Conservation (phyloP, 768 basidiomycete genomes). For the Tylopilus cervinicoccineus region DNA sequence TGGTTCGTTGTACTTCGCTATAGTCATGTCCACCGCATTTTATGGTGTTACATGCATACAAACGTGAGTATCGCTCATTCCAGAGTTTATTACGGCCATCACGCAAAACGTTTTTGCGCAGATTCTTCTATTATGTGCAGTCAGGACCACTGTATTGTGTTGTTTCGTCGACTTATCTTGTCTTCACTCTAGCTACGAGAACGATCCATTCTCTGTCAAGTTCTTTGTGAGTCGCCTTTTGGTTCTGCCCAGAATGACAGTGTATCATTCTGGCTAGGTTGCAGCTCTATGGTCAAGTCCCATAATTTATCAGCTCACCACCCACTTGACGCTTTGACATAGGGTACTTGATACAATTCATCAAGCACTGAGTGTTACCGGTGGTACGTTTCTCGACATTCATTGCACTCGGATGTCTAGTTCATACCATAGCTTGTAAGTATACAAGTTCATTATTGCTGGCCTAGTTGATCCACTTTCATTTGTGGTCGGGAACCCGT, state of each 20-base stretch:
- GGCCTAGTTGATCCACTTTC: neutral
- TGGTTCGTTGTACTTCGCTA: neutral
- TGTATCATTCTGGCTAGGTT: neutral
- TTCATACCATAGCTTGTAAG: neutral
- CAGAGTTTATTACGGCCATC: neutral
- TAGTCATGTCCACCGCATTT: neutral
- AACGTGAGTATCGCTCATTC: neutral
- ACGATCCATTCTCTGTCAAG: neutral
- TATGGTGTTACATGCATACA: slow-evolving; percentile 8
- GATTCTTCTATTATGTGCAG: slow-evolving; percentile 8
- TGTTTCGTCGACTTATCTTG: neutral
- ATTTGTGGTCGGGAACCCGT: neutral
- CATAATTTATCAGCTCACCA: too few species aligned
- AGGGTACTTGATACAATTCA: neutral
- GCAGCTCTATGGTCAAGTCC: neutral
- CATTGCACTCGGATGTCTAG: neutral
- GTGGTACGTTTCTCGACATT: neutral
- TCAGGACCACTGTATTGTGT: neutral
- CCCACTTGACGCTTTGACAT: neutral
- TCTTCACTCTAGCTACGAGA: neutral
- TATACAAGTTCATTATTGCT: neutral
- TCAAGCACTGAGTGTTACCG: neutral
- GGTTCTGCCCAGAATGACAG: neutral
- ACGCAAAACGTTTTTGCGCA: neutral
- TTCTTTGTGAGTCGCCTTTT: neutral